Evolutionary conservation across 352 stramenopile genomes (phyloP), one percentile per base, ranked within the genome.

Genomic region (Blastocystis sp.): DNA sequence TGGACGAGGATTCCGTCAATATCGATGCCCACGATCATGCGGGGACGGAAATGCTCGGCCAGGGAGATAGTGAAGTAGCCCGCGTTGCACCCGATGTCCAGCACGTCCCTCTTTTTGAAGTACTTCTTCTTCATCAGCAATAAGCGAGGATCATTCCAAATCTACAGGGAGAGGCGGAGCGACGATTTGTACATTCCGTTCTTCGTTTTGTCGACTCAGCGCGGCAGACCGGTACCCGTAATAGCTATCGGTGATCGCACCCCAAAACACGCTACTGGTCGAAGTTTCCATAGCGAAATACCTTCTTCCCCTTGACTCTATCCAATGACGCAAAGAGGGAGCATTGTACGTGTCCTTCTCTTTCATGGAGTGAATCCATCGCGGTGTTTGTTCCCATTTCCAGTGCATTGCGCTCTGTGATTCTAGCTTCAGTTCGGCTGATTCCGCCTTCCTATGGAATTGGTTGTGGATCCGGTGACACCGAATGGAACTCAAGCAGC

Each of bases 1-100:
- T 33, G 19, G 31, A 81, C 65, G 19, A 81, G 33, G 24, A 41
- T 29, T 31, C 70, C 70, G 33, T 81, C 70, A 16, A 81, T 62
- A 81, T 81, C 70, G 35, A 81, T 65, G 24, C 70, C 70, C n/a
- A 81, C 9, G 3, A 81, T 81, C 70, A 81, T 62, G 3, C 33
- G 24, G n/a, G 70, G 70, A 21, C 33, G 45, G 13, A 81, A 62
- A 3, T 81, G 33, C 50, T 81, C 26, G 2, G 70, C 70, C 41
- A 81, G 13, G 3, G 70, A 45, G 21, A 81, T 81, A n/a, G 70
- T 81, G 13, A 81, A 81, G 61, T 81, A 81, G 29, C 70, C 70
- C 35, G 39, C 70, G 33, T 81, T 81, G 31, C 70, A 81, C 19
- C 70, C 70, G 51, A 81, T 81, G 29, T 81, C 70, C 29, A 81